Evolutionary conservation across 2,329 filamentous ascomycete genomes (phyloP), one percentile per base, ranked within the genome.

Genomic region (Apiospora sp.): DNA sequence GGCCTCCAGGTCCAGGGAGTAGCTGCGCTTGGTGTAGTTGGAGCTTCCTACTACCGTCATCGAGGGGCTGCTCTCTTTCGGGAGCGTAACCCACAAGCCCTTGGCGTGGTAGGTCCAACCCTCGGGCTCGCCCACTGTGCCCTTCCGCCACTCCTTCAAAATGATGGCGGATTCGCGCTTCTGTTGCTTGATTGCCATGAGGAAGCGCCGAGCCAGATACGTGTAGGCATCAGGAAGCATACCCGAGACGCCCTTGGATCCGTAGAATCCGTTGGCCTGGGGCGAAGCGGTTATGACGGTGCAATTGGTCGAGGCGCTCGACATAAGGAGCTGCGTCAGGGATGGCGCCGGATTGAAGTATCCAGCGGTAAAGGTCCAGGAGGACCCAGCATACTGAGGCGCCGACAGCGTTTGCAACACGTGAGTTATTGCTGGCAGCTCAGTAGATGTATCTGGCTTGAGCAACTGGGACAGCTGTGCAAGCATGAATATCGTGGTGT

Each of bases 91-190:
- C 96, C 96, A 98, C 2, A 98, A 86, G 0, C 96, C 96, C 83
- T 99, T 99, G 68, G 96, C 96, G 79, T 99, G 96, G 82, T 99
- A 99, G 0, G 96, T 98, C 96, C 97, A 99, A 0, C 94, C 96
- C 0, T 87, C 94, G 0, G 93, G 91, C 77, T 94, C 89, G 24
- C 93, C 93, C 2, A 97, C 93, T 0, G 91, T 93, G 12, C 96
- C 96, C 67, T 88, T 88, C 8, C 92, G 90, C 96, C 96, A 99
- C 83, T 99, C 96, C 74, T 94, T 93, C 4, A 99, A 86, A 4
- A 89, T 83, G 41, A 98, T 92, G 13, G 88, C 87, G 1, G 87
- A 84, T 14, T 86, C 86, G 5, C 84, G 85, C 58, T 85, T 84
- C 51, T 81, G 78, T 12, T 83, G 79, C 70, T 87, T 83, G 0